Conservation (phyloP, 208 protist genomes). For the Herpetomonas samuelpessoai region DNA sequence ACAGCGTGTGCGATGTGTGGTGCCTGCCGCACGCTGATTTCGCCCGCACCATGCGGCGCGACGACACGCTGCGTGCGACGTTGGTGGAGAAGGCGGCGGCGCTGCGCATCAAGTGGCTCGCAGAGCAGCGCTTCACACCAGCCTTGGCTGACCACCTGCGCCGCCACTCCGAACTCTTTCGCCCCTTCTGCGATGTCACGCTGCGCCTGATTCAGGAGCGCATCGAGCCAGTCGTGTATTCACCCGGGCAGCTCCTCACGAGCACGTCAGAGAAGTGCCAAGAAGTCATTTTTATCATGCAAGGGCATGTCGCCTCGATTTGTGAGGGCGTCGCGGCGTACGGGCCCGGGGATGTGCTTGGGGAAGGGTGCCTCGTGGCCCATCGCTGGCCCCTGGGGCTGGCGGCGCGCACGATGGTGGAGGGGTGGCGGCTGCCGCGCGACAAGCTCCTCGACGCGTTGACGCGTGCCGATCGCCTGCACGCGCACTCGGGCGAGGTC, state of each 20-base stretch:
- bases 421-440: conserved; percentile 75
- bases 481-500: conserved; percentile 65
- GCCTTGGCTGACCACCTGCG: conserved; percentile 66
- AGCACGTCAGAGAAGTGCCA: conserved; percentile 66
- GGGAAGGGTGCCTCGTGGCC: conserved; percentile 69
- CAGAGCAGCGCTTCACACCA: conserved; percentile 73
- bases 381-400: conserved; percentile 84
- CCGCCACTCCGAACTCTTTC: conserved; percentile 55
- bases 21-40: conserved; percentile 68
- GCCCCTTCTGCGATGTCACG: conserved; percentile 46
- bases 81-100: conserved; percentile 76
- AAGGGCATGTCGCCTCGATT: conserved; percentile 56
- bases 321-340: conserved; percentile 65
- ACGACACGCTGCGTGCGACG: conserved; percentile 54
- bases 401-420: conserved; percentile 77
- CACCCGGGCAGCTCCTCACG: conserved; percentile 63
- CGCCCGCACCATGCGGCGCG: conserved; percentile 51
- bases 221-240: conserved; percentile 77
- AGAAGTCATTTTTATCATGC: conserved; percentile 74
- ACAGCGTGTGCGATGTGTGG: conserved; percentile 80
- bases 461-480: conserved; percentile 56
- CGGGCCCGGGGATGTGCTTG: conserved; percentile 70
- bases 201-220: conserved; percentile 83
- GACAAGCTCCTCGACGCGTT: conserved; percentile 63
- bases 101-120: conserved; percentile 79